These are phyloP conservation scores for Aspergillus fijiensis DNA, from an alignment of 2,329 filamentous ascomycete species.

Conservation along the genomic window DNA sequence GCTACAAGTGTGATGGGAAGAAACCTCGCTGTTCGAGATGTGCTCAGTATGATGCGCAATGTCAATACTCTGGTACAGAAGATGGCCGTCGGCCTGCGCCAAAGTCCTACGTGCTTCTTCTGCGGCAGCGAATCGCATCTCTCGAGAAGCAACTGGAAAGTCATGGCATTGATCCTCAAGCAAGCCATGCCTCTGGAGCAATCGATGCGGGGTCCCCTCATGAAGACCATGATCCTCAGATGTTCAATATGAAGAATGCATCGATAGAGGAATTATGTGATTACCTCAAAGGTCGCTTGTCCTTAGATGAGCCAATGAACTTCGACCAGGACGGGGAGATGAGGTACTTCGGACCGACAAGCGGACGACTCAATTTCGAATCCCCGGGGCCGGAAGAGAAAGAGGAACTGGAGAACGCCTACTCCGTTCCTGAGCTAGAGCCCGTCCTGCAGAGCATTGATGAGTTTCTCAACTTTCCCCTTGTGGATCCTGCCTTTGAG, in stretches of 20 bases:
- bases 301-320: constrained; percentile 37
- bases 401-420: background rate
- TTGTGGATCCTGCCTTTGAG: background rate
- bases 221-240: background rate
- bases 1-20: constrained; percentile 33
- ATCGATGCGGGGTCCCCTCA: background rate
- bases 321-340: constrained; percentile 38
- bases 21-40: constrained; percentile 37
- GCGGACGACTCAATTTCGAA: constrained; percentile 36
- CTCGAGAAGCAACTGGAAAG: constrained; percentile 32
- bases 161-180: constrained; percentile 32
- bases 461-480: background rate
- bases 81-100: constrained; percentile 38
- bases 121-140: constrained; percentile 34
- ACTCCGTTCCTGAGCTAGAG: background rate
- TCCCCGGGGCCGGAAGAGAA: constrained; percentile 12
- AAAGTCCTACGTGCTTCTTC: constrained; percentile 37
- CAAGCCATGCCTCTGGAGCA: constrained; percentile 17
- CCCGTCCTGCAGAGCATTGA: constrained; percentile 3
- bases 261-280: constrained; percentile 22
- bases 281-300: constrained; percentile 34
- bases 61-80: constrained; percentile 32
- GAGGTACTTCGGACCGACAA: constrained; percentile 39
- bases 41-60: constrained; percentile 29
- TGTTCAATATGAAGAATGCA: constrained; percentile 4